Evolutionary conservation across 2,329 filamentous ascomycete genomes (phyloP).

Genomic region (Colletotrichum lentis): DNA sequence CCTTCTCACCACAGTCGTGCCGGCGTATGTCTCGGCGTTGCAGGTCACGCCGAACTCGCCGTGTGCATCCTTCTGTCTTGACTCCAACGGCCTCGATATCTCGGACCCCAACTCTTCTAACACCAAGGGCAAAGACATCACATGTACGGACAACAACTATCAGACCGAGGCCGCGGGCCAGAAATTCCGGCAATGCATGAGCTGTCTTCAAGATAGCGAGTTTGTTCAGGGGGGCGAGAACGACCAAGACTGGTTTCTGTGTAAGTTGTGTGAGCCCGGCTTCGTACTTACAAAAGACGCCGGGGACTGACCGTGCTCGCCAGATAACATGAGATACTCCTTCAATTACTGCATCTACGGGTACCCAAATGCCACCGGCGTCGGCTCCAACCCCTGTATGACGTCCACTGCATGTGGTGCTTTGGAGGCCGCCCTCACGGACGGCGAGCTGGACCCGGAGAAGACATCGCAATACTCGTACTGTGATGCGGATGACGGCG

Average conservation of each 20-base stretch:
- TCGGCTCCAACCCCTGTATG: conserved; percentile 58
- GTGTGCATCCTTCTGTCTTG: conserved; percentile 60
- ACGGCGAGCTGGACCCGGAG: conserved; percentile 49
- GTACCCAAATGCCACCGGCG: conserved; percentile 57
- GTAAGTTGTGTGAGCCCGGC: conserved; percentile 50
- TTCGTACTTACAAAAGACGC: no score
- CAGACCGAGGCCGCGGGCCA: conserved; percentile 49
- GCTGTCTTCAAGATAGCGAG: conserved; percentile 61
- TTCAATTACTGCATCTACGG: conserved; percentile 63
- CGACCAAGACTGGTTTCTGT: conserved; percentile 65
- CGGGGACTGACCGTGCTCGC: conserved; percentile 18
- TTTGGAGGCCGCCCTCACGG: conserved; percentile 52
- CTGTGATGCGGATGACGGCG: conserved; percentile 53
- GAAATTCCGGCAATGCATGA: conserved; percentile 60
- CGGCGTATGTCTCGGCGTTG: conserved; percentile 48
- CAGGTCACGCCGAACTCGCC: conserved; percentile 64
- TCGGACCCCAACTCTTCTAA: conserved; percentile 58
- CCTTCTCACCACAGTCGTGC: conserved; percentile 41
- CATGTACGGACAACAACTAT: conserved; percentile 58
- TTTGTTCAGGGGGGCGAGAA: conserved; percentile 58
- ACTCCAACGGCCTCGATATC: conserved; percentile 51
- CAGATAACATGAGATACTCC: conserved; percentile 64
- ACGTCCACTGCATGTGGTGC: conserved; percentile 61
- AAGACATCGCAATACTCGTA: conserved; percentile 53
- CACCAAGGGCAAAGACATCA: conserved; percentile 56